Evolutionary conservation across 257 asterid species (phyloP).

Genomic region (Solanum chiquidenum): DNA sequence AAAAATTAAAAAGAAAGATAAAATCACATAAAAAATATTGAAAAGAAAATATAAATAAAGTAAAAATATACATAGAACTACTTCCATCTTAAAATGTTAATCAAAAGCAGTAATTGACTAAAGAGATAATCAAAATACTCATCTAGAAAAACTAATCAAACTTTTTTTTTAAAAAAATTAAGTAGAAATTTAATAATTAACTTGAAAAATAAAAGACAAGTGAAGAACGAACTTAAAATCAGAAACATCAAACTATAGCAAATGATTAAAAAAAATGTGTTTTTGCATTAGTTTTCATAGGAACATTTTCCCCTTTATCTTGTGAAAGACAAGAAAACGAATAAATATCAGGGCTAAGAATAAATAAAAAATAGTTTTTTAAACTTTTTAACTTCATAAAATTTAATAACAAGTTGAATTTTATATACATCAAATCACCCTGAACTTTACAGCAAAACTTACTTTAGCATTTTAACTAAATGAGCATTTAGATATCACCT

Average conservation of each 20-base stretch:
- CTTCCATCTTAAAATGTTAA: not conserved
- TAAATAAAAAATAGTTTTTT: not conserved
- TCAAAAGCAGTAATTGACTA: not conserved
- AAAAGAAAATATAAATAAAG: not conserved
- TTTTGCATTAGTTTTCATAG: not conserved
- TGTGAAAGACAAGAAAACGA: not conserved
- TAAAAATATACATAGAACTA: not conserved
- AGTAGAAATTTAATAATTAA: not conserved
- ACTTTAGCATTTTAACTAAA: too few relatives aligned
- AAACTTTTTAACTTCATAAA: not conserved
- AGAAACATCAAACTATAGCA: too few relatives aligned
- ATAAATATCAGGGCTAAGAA: not conserved
- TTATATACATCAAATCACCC: too few relatives aligned
- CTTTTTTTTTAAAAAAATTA: too few relatives aligned
- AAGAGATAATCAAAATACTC: not conserved
- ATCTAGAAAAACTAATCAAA: too few relatives aligned
- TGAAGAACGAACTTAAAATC: not conserved
- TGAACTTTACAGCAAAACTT: too few relatives aligned
- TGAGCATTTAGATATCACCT: too few relatives aligned
- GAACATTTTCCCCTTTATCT: not conserved
- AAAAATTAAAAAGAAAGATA: not conserved
- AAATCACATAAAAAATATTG: too few relatives aligned
- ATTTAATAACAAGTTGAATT: too few relatives aligned
- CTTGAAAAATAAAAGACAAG: not conserved
- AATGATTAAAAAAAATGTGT: too few relatives aligned